A percentile compares a stretch with the other conserved stretches of the same genome.
Evolutionary conservation across 2,329 filamentous ascomycete species (phyloP).

Genomic region (Eutypella sp.): DNA sequence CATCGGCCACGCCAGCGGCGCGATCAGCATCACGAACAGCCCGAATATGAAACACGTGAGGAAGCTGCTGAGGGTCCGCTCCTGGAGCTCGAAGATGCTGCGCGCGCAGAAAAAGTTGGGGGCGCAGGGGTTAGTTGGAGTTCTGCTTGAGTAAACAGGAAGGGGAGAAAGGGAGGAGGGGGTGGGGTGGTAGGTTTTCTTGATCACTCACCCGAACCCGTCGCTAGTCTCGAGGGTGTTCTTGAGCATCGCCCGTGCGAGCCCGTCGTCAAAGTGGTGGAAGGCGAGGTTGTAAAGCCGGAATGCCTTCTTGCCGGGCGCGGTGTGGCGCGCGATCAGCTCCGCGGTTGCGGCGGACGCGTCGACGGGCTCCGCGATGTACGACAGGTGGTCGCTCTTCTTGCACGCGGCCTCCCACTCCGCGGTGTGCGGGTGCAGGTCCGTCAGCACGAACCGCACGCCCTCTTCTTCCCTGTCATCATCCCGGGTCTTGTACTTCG

Average conservation of each 20-base stretch:
- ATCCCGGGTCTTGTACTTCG: too few species aligned
- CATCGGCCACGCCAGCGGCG: constrained; percentile 49
- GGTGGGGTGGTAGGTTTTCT: neutral
- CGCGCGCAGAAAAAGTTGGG: neutral
- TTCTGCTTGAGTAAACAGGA: neutral
- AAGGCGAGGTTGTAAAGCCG: constrained; percentile 70
- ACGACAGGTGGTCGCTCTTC: constrained; percentile 52
- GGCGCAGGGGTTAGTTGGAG: neutral
- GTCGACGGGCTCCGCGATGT: constrained; percentile 57
- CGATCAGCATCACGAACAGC: constrained; percentile 43
- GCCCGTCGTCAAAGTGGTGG: constrained; percentile 67
- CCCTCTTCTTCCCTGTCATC: constrained; percentile 16
- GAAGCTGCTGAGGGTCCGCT: constrained; percentile 52
- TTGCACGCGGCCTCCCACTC: constrained; percentile 53
- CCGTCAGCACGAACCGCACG: constrained; percentile 59
- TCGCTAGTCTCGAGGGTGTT: constrained; percentile 62
- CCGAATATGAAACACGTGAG: constrained; percentile 50
- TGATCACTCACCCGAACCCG: constrained; percentile 49
- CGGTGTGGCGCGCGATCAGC: constrained; percentile 33
- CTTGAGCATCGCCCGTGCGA: constrained; percentile 55
- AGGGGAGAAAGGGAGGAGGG: neutral
- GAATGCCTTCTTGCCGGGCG: constrained; percentile 49
- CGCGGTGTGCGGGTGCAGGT: constrained; percentile 58
- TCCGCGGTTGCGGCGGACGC: constrained; percentile 54
- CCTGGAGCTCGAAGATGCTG: constrained; percentile 69